phyloP scores from a whole-genome alignment of 2,329 filamentous ascomycete genomes.

The Talaromyces piceae region DNA sequence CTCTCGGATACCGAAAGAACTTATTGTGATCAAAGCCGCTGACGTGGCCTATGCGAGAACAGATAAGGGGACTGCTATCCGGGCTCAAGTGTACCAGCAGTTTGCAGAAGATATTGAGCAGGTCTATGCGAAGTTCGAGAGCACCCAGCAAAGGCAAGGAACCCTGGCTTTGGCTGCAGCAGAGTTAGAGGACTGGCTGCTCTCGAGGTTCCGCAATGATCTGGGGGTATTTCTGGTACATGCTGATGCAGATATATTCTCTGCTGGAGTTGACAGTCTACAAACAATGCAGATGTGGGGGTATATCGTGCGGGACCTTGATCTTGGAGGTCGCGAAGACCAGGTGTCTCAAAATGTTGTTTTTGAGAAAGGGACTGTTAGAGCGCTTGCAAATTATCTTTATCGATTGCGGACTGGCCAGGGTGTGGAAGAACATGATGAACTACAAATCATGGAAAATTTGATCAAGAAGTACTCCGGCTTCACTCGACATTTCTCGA shows the following conservation, averaged over 20 bases:
- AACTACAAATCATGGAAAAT: constrained; percentile 34
- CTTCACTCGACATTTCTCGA: constrained; percentile 23
- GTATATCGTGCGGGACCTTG: constrained; percentile 45
- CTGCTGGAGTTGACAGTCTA: constrained; percentile 51
- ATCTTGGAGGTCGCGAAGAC: constrained; percentile 38
- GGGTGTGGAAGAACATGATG: constrained; percentile 24
- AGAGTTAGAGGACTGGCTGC: constrained; percentile 30
- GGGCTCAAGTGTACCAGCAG: constrained; percentile 43
- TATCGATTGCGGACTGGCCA: constrained; percentile 16
- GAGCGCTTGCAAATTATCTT: constrained; percentile 37
- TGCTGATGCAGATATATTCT: constrained; percentile 51
- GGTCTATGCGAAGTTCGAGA: constrained; percentile 30
- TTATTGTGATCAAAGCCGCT: constrained; percentile 43
- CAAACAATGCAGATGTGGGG: constrained; percentile 51
- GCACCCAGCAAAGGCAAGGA: constrained; percentile 15
- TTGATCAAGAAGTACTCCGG: constrained; percentile 42
- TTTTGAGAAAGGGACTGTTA: constrained; percentile 50
- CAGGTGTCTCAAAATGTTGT: constrained; percentile 45
- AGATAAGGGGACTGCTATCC: constrained; percentile 52
- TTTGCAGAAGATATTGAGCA: constrained; percentile 44
- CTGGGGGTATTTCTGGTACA: constrained; percentile 15
- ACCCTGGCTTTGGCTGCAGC: constrained; percentile 16
- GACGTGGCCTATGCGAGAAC: constrained; percentile 45
- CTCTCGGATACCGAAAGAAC: constrained; percentile 45
- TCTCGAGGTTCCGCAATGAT: constrained; percentile 17